Evolutionary conservation across 2,329 filamentous ascomycete species (phyloP).

Genomic region (Aspergillus ustus): DNA sequence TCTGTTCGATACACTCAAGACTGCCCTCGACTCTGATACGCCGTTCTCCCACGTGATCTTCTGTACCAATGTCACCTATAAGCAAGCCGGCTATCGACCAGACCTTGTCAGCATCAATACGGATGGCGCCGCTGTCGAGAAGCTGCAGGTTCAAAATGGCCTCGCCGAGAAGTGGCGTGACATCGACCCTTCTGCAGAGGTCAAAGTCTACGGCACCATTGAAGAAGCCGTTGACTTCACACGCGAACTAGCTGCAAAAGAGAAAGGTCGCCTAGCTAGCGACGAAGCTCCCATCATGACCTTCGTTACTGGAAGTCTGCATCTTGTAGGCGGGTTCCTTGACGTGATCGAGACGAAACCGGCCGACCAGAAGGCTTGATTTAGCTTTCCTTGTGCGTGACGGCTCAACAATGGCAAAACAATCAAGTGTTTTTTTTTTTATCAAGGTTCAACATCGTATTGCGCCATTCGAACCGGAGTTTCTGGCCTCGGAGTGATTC

Average conservation of each 20-base stretch:
- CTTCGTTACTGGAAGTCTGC: slow-evolving; percentile 80
- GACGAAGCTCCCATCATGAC: slow-evolving; percentile 59
- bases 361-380: slow-evolving; percentile 16
- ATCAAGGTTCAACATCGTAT: slow-evolving; percentile 27
- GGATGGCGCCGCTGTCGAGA: slow-evolving; percentile 61
- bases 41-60: slow-evolving; percentile 78
- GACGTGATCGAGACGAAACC: slow-evolving; percentile 67
- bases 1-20: slow-evolving; percentile 62
- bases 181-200: slow-evolving; percentile 57
- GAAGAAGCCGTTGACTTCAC: slow-evolving; percentile 69
- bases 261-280: slow-evolving; percentile 33
- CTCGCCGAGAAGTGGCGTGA: slow-evolving; percentile 66
- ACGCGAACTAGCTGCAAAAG: slow-evolving; percentile 48
- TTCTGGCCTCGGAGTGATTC: slow-evolving; percentile 2
- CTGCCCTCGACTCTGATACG: slow-evolving; percentile 42
- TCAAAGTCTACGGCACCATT: slow-evolving; percentile 67
- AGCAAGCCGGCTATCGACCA: slow-evolving; percentile 62
- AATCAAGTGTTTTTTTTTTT: background rate
- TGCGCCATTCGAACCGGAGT: slow-evolving; percentile 21
- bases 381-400: slow-evolving; percentile 12
- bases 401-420: background rate
- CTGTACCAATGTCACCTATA: slow-evolving; percentile 75
- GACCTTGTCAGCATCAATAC: slow-evolving; percentile 68
- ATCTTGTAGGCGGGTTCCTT: slow-evolving; percentile 79
- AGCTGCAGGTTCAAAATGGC: slow-evolving; percentile 68